These are phyloP conservation scores for Pichia kluyveri DNA, from an alignment of 805 yeast genomes.

Conservation along the genomic window DNA sequence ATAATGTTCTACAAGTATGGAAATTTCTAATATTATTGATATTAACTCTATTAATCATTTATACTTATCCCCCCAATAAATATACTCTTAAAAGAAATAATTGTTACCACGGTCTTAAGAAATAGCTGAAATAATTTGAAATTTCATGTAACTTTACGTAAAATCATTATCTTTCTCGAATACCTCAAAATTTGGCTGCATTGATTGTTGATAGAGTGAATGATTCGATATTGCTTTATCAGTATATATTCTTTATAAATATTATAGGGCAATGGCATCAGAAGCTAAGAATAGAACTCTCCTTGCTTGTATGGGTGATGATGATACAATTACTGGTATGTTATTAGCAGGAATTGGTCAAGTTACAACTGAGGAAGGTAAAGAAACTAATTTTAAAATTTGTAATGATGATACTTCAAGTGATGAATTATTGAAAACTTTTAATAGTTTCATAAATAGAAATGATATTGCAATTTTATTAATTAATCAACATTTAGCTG, in stretches of 20 bases:
- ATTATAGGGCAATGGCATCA: conserved; percentile 1
- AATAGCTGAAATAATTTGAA: too few relatives aligned
- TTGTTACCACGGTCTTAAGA: too few relatives aligned
- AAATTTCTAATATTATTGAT: background rate
- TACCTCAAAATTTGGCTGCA: too few relatives aligned
- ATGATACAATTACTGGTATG: conserved; percentile 94
- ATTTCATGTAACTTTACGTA: too few relatives aligned
- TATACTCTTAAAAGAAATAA: too few relatives aligned
- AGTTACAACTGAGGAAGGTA: conserved; percentile 51
- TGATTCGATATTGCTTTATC: background rate
- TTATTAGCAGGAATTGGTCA: conserved; percentile 94
- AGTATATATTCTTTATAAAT: background rate
- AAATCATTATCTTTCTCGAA: too few relatives aligned
- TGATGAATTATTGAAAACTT: conserved; percentile 67
- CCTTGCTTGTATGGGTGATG: conserved; percentile 94
- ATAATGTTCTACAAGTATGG: background rate
- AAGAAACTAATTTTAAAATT: conserved; percentile 68
- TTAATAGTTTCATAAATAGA: conserved; percentile 68
- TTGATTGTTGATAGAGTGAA: too few relatives aligned
- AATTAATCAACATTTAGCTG: conserved; percentile 93
- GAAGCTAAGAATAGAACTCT: conserved; percentile 53
- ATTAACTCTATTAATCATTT: background rate
- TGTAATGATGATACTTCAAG: conserved; percentile 73
- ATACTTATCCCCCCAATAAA: background rate
- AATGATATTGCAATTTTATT: conserved; percentile 88